These are phyloP conservation scores for Schizochytrium sp. DNA, from an alignment of 108 stramenopile species.

Conservation along the genomic window DNA sequence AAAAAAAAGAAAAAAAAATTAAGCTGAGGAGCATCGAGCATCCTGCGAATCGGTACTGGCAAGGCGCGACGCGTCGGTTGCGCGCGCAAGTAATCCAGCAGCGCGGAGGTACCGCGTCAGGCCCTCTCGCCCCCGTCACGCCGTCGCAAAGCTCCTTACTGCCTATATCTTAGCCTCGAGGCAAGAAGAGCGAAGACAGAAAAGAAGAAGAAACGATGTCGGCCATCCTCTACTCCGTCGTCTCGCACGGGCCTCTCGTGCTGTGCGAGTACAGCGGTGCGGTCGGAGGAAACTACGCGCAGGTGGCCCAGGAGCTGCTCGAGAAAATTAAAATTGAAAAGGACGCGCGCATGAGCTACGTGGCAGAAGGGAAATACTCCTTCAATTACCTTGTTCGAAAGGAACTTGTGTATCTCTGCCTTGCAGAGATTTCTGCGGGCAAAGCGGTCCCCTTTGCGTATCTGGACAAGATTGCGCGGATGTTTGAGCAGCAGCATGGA, in stretches of 20 bases:
- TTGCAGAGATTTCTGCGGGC: neutral
- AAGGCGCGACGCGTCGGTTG: too few relatives aligned
- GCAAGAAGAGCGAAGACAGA: too few relatives aligned
- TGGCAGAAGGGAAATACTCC: neutral
- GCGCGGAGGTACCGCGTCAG: too few relatives aligned
- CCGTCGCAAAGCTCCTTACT: too few relatives aligned
- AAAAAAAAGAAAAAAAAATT: too few relatives aligned
- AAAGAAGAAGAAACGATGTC: neutral
- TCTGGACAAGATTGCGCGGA: neutral
- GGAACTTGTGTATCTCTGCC: constrained; percentile 1
- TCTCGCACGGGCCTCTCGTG: neutral
- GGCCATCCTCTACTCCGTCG: neutral
- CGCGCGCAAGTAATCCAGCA: too few relatives aligned
- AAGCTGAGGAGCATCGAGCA: too few relatives aligned
- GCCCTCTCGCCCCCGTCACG: too few relatives aligned
- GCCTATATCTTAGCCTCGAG: too few relatives aligned
- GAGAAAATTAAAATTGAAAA: neutral
- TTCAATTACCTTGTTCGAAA: constrained; percentile 4
- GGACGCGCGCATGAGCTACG: neutral
- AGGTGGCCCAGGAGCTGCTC: neutral
- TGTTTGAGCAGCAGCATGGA: neutral
- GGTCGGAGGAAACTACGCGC: neutral
- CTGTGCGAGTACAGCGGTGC: neutral
- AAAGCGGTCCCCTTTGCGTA: neutral
- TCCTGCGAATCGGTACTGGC: too few relatives aligned